phyloP scores from a whole-genome alignment of 2,329 filamentous ascomycete genomes.

The Phyllosticta citribraziliensis region DNA sequence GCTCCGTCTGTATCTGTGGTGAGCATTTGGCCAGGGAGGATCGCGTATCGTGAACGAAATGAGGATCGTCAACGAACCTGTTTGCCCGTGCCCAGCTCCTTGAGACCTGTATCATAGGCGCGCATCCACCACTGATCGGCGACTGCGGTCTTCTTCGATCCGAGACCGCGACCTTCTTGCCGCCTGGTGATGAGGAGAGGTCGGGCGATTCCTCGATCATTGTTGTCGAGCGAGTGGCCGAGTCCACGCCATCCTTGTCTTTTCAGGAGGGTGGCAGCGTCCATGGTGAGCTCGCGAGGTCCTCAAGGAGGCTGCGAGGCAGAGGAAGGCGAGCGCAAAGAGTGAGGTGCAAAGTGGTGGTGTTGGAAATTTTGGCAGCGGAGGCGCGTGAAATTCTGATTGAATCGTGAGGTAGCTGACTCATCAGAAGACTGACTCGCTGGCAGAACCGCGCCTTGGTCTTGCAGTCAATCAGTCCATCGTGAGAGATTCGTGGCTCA shows the following conservation, averaged over 20 bases:
- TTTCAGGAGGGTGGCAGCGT: constrained; percentile 72
- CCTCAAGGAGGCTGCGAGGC: not conserved
- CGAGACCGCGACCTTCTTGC: constrained; percentile 69
- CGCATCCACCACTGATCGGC: constrained; percentile 95
- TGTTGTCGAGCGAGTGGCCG: constrained; percentile 76
- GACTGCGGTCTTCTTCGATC: constrained; percentile 56
- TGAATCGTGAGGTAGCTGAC: not conserved
- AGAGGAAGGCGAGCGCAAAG: not conserved
- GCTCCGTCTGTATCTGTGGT: constrained; percentile 42
- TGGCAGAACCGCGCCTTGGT: no score
- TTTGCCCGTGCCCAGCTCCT: constrained; percentile 58
- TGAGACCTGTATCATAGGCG: constrained; percentile 83
- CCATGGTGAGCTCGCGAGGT: constrained; percentile 47
- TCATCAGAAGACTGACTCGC: not conserved
- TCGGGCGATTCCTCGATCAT: constrained; percentile 66
- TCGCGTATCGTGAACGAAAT: not conserved
- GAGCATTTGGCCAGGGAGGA: not conserved
- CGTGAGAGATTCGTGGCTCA: no score
- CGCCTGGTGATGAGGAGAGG: constrained; percentile 79
- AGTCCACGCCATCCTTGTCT: constrained; percentile 84
- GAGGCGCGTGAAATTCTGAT: not conserved
- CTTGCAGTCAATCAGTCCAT: no score
- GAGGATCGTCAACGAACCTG: constrained; percentile 30
- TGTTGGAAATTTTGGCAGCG: constrained; percentile 7
- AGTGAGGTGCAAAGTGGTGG: not conserved